These are phyloP conservation scores for Typha latifolia DNA, from an alignment of 176 grass and related monocot genomes.

Conservation along the genomic window DNA sequence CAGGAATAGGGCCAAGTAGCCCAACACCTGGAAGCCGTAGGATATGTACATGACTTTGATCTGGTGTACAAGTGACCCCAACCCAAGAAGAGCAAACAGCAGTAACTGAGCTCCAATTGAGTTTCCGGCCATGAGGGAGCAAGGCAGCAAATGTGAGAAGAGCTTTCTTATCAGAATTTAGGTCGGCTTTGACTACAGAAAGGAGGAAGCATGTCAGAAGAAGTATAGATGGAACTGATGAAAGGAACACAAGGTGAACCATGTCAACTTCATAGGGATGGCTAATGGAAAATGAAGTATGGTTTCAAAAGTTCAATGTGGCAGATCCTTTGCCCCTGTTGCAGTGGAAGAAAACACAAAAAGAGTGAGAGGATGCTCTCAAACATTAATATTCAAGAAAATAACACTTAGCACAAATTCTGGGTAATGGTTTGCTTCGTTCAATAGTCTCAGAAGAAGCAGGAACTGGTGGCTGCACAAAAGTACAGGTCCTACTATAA, in stretches of 20 bases:
- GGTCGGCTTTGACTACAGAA: slow-evolving; percentile 45
- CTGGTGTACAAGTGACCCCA: slow-evolving; percentile 67
- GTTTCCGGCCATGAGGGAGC: slow-evolving; percentile 73
- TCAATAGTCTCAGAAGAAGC: no score
- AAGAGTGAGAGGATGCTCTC: slow-evolving; percentile 13
- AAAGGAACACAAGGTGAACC: slow-evolving; percentile 21
- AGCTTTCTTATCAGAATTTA: slow-evolving; percentile 72
- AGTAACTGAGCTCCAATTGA: slow-evolving; percentile 62
- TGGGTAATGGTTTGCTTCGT: no score
- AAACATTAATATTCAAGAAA: slow-evolving; percentile 8
- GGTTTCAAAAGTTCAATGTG: slow-evolving; percentile 9
- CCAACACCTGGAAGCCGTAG: slow-evolving; percentile 74
- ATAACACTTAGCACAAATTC: slow-evolving; percentile 12
- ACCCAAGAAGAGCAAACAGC: slow-evolving; percentile 73
- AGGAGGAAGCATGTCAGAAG: slow-evolving; percentile 21
- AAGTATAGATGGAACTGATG: slow-evolving; percentile 26
- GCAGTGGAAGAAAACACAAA: slow-evolving; percentile 12
- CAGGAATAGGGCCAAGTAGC: slow-evolving; percentile 67
- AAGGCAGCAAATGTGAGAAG: slow-evolving; percentile 81
- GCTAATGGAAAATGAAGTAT: slow-evolving; percentile 2
- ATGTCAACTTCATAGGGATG: slow-evolving; percentile 11
- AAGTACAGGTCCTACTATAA: no score
- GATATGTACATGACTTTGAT: slow-evolving; percentile 52
- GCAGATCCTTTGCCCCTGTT: slow-evolving; percentile 22
- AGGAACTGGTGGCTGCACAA: no score